These are phyloP conservation scores for Rhinocladiella mackenziei DNA, from an alignment of 2,329 filamentous ascomycete genomes.

Conservation along the genomic window DNA sequence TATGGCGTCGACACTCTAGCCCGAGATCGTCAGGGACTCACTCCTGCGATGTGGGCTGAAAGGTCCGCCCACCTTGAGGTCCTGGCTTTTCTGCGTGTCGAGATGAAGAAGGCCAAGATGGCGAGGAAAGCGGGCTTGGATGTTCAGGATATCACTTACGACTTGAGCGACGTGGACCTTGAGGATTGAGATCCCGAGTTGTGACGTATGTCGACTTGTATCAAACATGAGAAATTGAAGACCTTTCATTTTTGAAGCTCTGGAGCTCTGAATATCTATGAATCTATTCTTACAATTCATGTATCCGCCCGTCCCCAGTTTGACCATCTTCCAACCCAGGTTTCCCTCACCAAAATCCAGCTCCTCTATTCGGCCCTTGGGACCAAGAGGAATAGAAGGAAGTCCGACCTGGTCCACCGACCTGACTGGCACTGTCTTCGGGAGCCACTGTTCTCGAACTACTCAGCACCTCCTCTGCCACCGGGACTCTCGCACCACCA, in stretches of 20 bases:
- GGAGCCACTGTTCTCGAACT: slow-evolving; percentile 15
- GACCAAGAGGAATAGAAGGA: background rate
- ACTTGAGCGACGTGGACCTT: background rate
- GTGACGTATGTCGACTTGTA: background rate
- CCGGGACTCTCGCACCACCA: slow-evolving; percentile 25
- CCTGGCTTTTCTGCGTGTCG: slow-evolving; percentile 16
- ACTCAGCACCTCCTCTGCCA: slow-evolving; percentile 7
- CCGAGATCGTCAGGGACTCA: slow-evolving; percentile 19
- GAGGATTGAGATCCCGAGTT: background rate
- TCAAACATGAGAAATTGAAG: background rate
- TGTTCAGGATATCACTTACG: slow-evolving; percentile 2
- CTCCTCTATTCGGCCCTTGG: background rate
- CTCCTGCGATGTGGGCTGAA: slow-evolving; percentile 25
- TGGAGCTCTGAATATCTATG: too few relatives aligned
- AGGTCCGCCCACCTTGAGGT: slow-evolving; percentile 23
- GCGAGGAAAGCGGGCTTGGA: slow-evolving; percentile 4
- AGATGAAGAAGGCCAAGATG: slow-evolving; percentile 14
- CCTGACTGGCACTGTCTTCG: slow-evolving; percentile 30
- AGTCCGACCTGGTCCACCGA: slow-evolving; percentile 6
- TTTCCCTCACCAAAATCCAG: slow-evolving; percentile 7
- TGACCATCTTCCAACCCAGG: too few relatives aligned
- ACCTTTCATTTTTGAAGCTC: too few relatives aligned
- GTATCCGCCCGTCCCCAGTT: too few relatives aligned
- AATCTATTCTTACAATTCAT: too few relatives aligned
- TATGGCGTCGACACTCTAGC: slow-evolving; percentile 36